Evolutionary conservation across 2,329 filamentous ascomycete genomes (phyloP), one percentile per base, ranked within the genome.

Genomic region (Juglanconis oblonga): DNA sequence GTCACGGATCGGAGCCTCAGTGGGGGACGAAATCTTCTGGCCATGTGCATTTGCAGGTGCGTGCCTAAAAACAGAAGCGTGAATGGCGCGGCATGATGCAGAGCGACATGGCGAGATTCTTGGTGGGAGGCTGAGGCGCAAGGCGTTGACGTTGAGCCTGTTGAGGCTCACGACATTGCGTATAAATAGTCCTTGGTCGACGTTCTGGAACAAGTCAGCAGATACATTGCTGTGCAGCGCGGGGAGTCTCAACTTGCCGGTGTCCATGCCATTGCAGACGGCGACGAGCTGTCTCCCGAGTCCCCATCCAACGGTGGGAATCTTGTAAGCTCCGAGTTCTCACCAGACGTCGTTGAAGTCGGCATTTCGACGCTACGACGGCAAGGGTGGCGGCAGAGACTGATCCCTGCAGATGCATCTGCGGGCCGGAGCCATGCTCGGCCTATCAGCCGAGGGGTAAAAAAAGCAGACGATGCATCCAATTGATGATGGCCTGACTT

Each of bases 371-470:
- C 38, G 35, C 6, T 32, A 52, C 50, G 13, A 4, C 3, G 3
- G n/a, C 33, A 11, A 10, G 33, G 33, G 1, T 24, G 8, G 2
- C 13, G 40, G 8, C 24, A 53, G 13, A 32, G 38, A 11, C 9
- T 36, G 35, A 54, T 50, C 54, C 55, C 55, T 61, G 50, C 48
- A 32, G 5, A 8, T 31, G 9, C 17, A 48, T 13, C 3, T 31
- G 45, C 45, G 24, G 45, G 45, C n/a, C 31, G 32, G 8, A 9
- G 32, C 42, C 24, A 17, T n/a, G n/a, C 44, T 47, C 42, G 31
- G 55, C 61, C 61, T 55, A 63, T 58, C 58, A 58, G 50, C 52
- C 40, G 32, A 54, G n/a, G 44, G 29, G 50, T 42, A 62, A 62
- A 62, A 62, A 44, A 45, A 56, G n/a, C 29, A 32, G 45, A 49